Percentiles rank a stretch among this genome's conserved stretches.
Conservation (phyloP, 192 early-diverging fungal species). For the Coemansia aciculifera region DNA sequence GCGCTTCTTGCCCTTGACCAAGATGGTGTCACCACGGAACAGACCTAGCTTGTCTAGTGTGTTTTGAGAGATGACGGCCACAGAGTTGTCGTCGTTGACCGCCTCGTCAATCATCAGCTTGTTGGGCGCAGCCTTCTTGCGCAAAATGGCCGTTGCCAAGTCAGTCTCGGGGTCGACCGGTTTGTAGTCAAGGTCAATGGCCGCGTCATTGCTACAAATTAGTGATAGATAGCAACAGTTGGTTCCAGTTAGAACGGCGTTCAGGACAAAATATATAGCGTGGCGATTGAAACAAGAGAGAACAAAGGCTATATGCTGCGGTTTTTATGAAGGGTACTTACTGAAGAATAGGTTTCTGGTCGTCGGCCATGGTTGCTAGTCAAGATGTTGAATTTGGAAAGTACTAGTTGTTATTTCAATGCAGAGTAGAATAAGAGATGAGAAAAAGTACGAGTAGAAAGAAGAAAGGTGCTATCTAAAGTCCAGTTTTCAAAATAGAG, state of each 20-base stretch:
- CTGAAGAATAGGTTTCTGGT: constrained; percentile 40
- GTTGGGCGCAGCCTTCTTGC: constrained; percentile 94
- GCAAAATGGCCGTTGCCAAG: constrained; percentile 91
- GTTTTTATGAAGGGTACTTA: constrained; percentile 18
- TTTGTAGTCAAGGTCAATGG: constrained; percentile 35
- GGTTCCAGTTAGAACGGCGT: not conserved
- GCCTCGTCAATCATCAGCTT: constrained; percentile 98
- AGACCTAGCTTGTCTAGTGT: constrained; percentile 92
- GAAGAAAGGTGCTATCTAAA: not conserved
- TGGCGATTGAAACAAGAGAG: not conserved
- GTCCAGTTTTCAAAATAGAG: not conserved
- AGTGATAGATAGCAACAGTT: not conserved
- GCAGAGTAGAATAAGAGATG: not conserved
- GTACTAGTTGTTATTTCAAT: not conserved
- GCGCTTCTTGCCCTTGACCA: constrained; percentile 98
- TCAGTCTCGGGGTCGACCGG: constrained; percentile 69
- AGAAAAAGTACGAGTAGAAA: not conserved
- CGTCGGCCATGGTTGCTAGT: constrained; percentile 18
- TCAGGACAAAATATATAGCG: not conserved
- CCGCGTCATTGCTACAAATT: constrained; percentile 37
- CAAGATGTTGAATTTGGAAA: not conserved
- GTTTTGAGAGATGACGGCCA: constrained; percentile 81
- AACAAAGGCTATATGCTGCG: not conserved
- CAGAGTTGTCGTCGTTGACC: constrained; percentile 96
- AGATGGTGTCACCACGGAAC: constrained; percentile 94